phyloP scores from a whole-genome alignment of 2,329 filamentous ascomycete genomes.

The Fusarium coicis region DNA sequence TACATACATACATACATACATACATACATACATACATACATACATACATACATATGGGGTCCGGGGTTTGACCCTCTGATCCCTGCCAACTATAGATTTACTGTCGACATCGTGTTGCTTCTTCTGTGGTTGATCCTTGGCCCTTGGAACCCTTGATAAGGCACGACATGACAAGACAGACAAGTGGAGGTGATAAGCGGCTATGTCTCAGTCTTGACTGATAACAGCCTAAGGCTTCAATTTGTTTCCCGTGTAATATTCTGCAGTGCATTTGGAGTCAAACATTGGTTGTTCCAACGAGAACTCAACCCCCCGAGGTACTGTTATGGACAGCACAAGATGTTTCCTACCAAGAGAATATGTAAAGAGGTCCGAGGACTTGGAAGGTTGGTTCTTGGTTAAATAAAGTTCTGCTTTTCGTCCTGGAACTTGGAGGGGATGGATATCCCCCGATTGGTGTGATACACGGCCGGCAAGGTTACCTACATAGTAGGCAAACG shows the following conservation, averaged over 20 bases:
- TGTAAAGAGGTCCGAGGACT: not conserved
- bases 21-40: no score
- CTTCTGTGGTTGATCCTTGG: slow-evolving; percentile 9
- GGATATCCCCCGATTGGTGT: slow-evolving; percentile 17
- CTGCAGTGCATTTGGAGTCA: not conserved
- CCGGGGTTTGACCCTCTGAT: slow-evolving; percentile 13
- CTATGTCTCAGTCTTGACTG: not conserved
- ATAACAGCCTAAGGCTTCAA: slow-evolving; percentile 5
- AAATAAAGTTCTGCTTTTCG: not conserved
- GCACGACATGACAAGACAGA: not conserved
- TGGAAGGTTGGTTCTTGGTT: not conserved
- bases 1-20: not conserved
- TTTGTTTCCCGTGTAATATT: not conserved
- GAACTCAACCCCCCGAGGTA: not conserved
- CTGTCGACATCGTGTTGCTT: not conserved
- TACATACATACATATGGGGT: slow-evolving; percentile 7
- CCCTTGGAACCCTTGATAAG: not conserved
- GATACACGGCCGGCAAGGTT: not conserved
- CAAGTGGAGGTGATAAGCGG: slow-evolving; percentile 12
- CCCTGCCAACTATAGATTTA: slow-evolving; percentile 22
- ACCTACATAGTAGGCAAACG: not conserved
- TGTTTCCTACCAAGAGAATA: not conserved
- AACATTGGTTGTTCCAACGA: not conserved
- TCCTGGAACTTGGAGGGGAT: slow-evolving; percentile 3
- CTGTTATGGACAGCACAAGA: not conserved